Conservation (phyloP, 139 green algal species). For the Limnomonas spitsbergensis region DNA sequence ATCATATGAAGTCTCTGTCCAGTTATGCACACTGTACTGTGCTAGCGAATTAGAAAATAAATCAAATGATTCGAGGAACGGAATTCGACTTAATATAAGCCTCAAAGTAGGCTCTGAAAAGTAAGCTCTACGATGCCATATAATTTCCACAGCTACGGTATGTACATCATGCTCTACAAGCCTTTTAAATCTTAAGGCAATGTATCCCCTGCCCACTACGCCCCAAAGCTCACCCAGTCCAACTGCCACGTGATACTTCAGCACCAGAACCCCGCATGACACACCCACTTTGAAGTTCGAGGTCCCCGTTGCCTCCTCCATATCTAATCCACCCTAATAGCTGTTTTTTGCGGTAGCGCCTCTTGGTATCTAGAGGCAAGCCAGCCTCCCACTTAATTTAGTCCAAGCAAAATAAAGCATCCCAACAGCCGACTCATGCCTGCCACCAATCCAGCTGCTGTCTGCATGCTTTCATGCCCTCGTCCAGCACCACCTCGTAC, state of each 20-base stretch:
- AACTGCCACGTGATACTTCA: background rate
- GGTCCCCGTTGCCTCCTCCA: background rate
- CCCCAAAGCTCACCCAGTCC: too few relatives aligned
- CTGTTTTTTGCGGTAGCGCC: background rate
- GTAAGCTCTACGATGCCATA: background rate
- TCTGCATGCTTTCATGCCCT: background rate
- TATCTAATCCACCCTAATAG: background rate
- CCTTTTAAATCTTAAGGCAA: background rate
- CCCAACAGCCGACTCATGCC: background rate
- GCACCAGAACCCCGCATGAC: background rate
- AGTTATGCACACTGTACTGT: background rate
- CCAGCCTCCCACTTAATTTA: background rate
- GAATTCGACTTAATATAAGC: background rate
- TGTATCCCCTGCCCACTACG: background rate
- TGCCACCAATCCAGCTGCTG: conserved; percentile 10
- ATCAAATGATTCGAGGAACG: background rate
- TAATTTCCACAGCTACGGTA: background rate
- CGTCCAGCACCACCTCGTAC: background rate
- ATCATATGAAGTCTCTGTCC: too few relatives aligned
- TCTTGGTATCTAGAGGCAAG: background rate
- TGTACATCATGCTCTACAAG: background rate
- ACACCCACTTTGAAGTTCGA: background rate
- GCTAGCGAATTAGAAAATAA: background rate
- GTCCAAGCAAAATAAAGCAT: background rate
- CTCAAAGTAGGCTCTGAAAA: background rate